These are phyloP conservation scores for Galeopsis tetrahit DNA, from an alignment of 257 asterid species.

Conservation along the genomic window DNA sequence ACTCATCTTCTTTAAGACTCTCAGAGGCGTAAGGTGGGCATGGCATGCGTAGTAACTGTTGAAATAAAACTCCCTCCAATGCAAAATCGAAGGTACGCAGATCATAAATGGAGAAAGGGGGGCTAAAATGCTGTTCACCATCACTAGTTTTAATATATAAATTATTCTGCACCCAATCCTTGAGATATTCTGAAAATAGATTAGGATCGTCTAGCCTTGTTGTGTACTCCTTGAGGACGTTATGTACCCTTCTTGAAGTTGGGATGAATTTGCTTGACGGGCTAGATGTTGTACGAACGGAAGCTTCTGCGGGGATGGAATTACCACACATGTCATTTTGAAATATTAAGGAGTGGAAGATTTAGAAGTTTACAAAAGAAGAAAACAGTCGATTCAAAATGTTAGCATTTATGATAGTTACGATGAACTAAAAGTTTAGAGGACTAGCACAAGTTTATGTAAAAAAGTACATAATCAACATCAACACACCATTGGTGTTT, in stretches of 20 bases:
- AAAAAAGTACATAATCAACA: not conserved
- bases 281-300: conserved; percentile 51
- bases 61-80: conserved; percentile 74
- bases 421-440: not conserved
- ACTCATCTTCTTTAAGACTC: conserved; percentile 61
- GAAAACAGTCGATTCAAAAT: conserved; percentile 15
- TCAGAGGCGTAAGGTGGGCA: conserved; percentile 57
- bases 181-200: conserved; percentile 51
- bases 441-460: not conserved
- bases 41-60: conserved; percentile 92
- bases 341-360: conserved; percentile 13
- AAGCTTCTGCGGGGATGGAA: conserved; percentile 47
- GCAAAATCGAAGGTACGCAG: conserved; percentile 72
- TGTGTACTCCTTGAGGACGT: conserved; percentile 66
- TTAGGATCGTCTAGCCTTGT: conserved; percentile 58
- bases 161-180: conserved; percentile 69
- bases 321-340: conserved; percentile 17
- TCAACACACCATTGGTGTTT: not conserved
- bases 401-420: not conserved
- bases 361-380: not conserved
- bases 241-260: conserved; percentile 59
- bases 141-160: conserved; percentile 34
- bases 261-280: conserved; percentile 61
- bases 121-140: conserved; percentile 40
- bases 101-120: conserved; percentile 69